phyloP scores from a whole-genome alignment of 2,329 filamentous ascomycete genomes.

The Penicillium griseofulvum region DNA sequence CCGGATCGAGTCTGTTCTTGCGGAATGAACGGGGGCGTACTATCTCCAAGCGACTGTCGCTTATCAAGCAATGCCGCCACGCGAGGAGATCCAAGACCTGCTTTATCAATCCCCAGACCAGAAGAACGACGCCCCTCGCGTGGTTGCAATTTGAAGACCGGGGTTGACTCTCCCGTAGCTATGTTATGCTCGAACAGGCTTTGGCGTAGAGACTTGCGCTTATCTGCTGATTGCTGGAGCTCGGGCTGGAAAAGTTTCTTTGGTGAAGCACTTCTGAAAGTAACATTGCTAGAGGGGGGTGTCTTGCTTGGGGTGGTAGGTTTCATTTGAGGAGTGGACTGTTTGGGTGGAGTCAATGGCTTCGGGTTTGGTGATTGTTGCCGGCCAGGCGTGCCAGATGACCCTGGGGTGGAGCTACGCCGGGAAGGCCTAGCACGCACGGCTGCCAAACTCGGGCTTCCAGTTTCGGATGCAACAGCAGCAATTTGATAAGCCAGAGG shows the following conservation, averaged over 20 bases:
- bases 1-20: slow-evolving; percentile 44
- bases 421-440: slow-evolving; percentile 49
- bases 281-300: slow-evolving; percentile 48
- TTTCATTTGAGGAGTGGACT: slow-evolving; percentile 46
- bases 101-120: slow-evolving; percentile 66
- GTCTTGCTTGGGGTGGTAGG: slow-evolving; percentile 52
- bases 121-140: slow-evolving; percentile 57
- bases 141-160: slow-evolving; percentile 63
- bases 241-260: slow-evolving; percentile 48
- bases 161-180: slow-evolving; percentile 58
- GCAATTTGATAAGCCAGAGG: slow-evolving; percentile 34
- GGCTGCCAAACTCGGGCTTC: slow-evolving; percentile 56
- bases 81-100: slow-evolving; percentile 72
- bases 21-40: slow-evolving; percentile 62
- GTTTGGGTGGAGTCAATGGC: slow-evolving; percentile 39
- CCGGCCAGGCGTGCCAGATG: slow-evolving; percentile 46
- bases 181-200: slow-evolving; percentile 56
- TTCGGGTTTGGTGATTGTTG: slow-evolving; percentile 43
- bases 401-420: slow-evolving; percentile 47
- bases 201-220: slow-evolving; percentile 38
- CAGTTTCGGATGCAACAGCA: slow-evolving; percentile 48
- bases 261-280: slow-evolving; percentile 49
- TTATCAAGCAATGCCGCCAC: slow-evolving; percentile 69
- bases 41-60: slow-evolving; percentile 68
- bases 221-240: slow-evolving; percentile 38